A percentile compares a stretch with the other conserved stretches of the same genome.
phyloP scores from a whole-genome alignment of 805 yeast genomes.

The Hanseniaspora jakobsenii region DNA sequence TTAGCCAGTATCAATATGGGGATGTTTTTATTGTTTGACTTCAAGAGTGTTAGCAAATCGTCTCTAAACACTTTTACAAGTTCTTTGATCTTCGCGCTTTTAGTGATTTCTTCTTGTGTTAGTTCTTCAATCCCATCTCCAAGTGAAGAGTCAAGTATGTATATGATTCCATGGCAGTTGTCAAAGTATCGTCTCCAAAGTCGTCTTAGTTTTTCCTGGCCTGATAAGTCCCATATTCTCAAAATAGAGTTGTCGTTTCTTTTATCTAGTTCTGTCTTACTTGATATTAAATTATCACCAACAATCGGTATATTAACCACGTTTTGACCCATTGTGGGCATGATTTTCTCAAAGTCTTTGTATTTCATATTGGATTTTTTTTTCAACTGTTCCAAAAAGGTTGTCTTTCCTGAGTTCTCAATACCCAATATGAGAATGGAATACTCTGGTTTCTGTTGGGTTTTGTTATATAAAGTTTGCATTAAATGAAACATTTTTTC shows the following conservation, averaged over 20 bases:
- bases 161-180: slow-evolving; percentile 82
- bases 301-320: slow-evolving; percentile 37
- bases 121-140: slow-evolving; percentile 4
- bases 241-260: slow-evolving; percentile 34
- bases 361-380: slow-evolving; percentile 38
- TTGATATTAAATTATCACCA: slow-evolving; percentile 13
- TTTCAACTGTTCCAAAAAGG: slow-evolving; percentile 57
- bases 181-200: slow-evolving; percentile 82
- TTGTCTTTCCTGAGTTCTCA: slow-evolving; percentile 94
- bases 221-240: slow-evolving; percentile 95
- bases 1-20: slow-evolving; percentile 93
- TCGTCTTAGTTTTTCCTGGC: slow-evolving; percentile 71
- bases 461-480: slow-evolving; percentile 45
- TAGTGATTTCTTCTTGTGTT: slow-evolving; percentile 49
- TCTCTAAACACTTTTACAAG: slow-evolving; percentile 42
- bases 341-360: slow-evolving; percentile 48
- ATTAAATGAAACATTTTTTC: slow-evolving; percentile 70
- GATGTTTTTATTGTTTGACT: slow-evolving; percentile 37
- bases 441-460: slow-evolving; percentile 56
- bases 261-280: neutral
- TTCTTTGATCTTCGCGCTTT: slow-evolving; percentile 75
- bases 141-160: slow-evolving; percentile 64
- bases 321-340: slow-evolving; percentile 94
- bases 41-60: slow-evolving; percentile 33
- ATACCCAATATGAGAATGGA: slow-evolving; percentile 74